Conservation (phyloP, 495 filamentous ascomycete genomes). For the Durotheca rogersii region DNA sequence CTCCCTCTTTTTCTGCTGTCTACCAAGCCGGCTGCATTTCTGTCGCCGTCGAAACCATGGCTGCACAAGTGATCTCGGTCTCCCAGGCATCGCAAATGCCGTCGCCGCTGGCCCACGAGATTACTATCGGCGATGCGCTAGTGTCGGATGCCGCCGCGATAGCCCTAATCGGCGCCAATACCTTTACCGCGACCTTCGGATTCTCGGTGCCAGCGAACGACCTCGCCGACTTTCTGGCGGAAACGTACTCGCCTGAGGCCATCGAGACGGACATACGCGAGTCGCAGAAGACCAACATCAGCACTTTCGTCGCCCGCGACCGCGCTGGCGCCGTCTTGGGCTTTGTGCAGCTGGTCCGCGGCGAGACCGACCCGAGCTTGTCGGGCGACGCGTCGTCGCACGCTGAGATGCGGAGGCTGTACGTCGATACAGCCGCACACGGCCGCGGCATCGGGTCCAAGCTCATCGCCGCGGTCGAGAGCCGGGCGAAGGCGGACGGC, state of each 20-base stretch:
- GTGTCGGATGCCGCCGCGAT: slow-evolving; percentile 37
- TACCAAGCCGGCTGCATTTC: background rate
- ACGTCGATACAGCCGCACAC: slow-evolving; percentile 37
- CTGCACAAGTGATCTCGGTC: slow-evolving; percentile 16
- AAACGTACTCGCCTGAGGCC: slow-evolving; percentile 29
- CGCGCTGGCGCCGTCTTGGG: slow-evolving; percentile 30
- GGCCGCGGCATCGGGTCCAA: slow-evolving; percentile 38
- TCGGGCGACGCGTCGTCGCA: slow-evolving; percentile 19
- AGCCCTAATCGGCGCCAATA: slow-evolving; percentile 35
- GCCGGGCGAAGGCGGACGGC: slow-evolving; percentile 36
- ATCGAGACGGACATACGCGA: slow-evolving; percentile 32
- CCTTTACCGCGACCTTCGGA: slow-evolving; percentile 42
- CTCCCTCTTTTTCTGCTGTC: background rate
- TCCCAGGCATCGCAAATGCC: background rate
- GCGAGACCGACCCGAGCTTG: slow-evolving; percentile 36
- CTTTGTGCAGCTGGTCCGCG: slow-evolving; percentile 39
- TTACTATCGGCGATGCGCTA: slow-evolving; percentile 33
- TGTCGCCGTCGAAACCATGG: slow-evolving; percentile 9
- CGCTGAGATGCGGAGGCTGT: slow-evolving; percentile 44
- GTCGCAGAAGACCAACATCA: slow-evolving; percentile 26
- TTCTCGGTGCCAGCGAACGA: slow-evolving; percentile 36
- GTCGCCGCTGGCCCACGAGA: slow-evolving; percentile 8
- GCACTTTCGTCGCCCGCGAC: slow-evolving; percentile 33
- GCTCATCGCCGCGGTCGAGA: slow-evolving; percentile 36
- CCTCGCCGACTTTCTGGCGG: slow-evolving; percentile 35